Percentiles rank a stretch among this genome's conserved stretches.
Evolutionary conservation across 1,284 basidiomycete species (phyloP).

Genomic region (Xerocomus nothofagi): DNA sequence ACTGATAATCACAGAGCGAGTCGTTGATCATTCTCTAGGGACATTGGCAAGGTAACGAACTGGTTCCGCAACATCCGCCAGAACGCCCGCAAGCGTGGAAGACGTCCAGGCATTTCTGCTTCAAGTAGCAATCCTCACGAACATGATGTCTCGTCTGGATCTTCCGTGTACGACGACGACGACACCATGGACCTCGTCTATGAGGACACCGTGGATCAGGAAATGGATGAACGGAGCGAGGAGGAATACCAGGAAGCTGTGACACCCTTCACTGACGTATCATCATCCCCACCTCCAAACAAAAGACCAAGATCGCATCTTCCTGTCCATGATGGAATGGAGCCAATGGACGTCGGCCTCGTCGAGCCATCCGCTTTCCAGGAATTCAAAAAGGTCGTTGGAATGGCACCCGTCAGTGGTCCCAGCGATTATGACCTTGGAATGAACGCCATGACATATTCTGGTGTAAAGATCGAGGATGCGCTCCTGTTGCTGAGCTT

Average conservation of each 20-base stretch:
- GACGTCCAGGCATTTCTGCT: conserved; percentile 43
- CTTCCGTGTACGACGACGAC: conserved; percentile 44
- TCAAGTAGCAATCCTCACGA: conserved; percentile 44
- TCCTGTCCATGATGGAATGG: conserved; percentile 25
- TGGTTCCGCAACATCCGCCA: conserved; percentile 82
- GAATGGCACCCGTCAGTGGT: conserved; percentile 24
- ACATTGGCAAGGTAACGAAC: conserved; percentile 79
- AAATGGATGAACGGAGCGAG: conserved; percentile 57
- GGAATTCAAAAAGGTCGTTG: conserved; percentile 30
- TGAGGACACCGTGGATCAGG: conserved; percentile 37
- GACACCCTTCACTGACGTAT: conserved; percentile 62
- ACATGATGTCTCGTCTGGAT: conserved; percentile 51
- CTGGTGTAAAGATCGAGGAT: conserved; percentile 58
- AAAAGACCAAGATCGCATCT: conserved; percentile 30
- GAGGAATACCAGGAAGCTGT: conserved; percentile 71
- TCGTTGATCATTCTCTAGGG: conserved; percentile 46
- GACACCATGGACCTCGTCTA: conserved; percentile 44
- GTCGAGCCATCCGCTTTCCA: conserved; percentile 30
- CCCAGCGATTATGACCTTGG: conserved; percentile 29
- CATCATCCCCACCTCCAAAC: conserved; percentile 46
- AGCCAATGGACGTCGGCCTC: conserved; percentile 30
- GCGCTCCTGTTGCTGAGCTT: conserved; percentile 68
- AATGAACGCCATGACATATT: conserved; percentile 31
- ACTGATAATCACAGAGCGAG: background rate
- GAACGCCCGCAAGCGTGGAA: conserved; percentile 64